Percentiles rank a stretch among this genome's conserved stretches.
Conservation (phyloP, 2,329 filamentous ascomycete species). For the Aphanoascus verrucosus region DNA sequence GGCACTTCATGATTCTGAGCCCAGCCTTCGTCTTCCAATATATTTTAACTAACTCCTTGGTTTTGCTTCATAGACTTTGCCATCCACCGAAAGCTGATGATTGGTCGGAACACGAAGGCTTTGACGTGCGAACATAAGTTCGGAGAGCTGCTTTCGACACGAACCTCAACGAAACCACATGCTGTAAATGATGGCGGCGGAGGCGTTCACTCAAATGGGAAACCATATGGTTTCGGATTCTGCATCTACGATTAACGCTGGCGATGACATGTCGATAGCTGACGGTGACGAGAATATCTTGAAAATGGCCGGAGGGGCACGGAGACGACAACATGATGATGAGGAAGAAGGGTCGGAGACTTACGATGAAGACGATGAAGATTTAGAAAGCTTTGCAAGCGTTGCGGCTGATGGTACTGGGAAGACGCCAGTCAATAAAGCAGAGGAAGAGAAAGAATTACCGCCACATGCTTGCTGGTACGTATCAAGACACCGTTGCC, state of each 20-base stretch:
- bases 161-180: slow-evolving; percentile 6
- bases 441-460: slow-evolving; percentile 79
- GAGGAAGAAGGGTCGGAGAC: slow-evolving; percentile 81
- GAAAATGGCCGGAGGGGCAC: slow-evolving; percentile 50
- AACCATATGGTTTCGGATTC: slow-evolving; percentile 70
- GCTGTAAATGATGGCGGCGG: slow-evolving; percentile 58
- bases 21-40: neutral
- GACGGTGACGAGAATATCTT: slow-evolving; percentile 73
- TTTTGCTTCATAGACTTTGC: neutral
- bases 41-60: neutral
- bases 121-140: neutral
- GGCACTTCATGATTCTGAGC: neutral
- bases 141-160: neutral
- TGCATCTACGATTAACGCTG: slow-evolving; percentile 76
- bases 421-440: slow-evolving; percentile 42
- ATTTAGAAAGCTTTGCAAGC: slow-evolving; percentile 65
- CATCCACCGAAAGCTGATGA: neutral
- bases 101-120: neutral
- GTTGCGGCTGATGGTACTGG: slow-evolving; percentile 66
- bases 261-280: slow-evolving; percentile 62
- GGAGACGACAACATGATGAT: slow-evolving; percentile 64
- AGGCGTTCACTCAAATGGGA: slow-evolving; percentile 78
- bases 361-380: slow-evolving; percentile 79
- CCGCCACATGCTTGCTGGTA: slow-evolving; percentile 94
- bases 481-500: slow-evolving; percentile 33